A percentile compares a stretch with the other conserved stretches of the same genome.
These are phyloP conservation scores for Penicillium rolfsii DNA, from an alignment of 2,329 filamentous ascomycete genomes.

Conservation along the genomic window DNA sequence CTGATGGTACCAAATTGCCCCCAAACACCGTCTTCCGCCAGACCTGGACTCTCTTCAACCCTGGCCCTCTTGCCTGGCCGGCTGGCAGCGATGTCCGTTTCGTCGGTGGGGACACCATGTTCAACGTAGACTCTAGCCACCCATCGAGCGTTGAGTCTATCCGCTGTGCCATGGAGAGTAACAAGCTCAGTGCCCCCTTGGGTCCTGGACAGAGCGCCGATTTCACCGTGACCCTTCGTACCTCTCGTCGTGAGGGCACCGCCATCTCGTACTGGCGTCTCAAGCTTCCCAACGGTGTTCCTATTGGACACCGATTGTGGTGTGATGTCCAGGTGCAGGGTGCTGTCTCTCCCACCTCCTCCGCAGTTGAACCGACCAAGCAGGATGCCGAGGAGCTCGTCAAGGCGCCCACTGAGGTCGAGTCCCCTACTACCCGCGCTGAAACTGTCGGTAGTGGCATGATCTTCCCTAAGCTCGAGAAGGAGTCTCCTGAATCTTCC, in stretches of 20 bases:
- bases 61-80: constrained; percentile 79
- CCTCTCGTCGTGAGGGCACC: constrained; percentile 74
- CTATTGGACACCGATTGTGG: constrained; percentile 94
- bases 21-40: constrained; percentile 80
- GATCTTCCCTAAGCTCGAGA: constrained; percentile 96
- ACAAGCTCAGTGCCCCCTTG: constrained; percentile 69
- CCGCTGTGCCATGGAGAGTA: constrained; percentile 78
- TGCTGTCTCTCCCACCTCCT: constrained; percentile 19
- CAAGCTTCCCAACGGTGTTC: constrained; percentile 75
- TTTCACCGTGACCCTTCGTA: constrained; percentile 85
- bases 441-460: constrained; percentile 65
- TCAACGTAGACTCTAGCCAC: constrained; percentile 78
- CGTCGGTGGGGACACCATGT: constrained; percentile 95
- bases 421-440: constrained; percentile 37
- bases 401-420: constrained; percentile 39
- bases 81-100: constrained; percentile 87
- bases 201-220: constrained; percentile 72
- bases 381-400: constrained; percentile 20
- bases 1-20: constrained; percentile 73
- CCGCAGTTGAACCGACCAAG: constrained; percentile 12
- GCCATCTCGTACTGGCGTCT: constrained; percentile 96
- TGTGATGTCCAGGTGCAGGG: constrained; percentile 76
- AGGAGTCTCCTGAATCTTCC: constrained; percentile 83
- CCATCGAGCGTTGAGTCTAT: constrained; percentile 79
- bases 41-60: constrained; percentile 88